phyloP scores from a whole-genome alignment of 331 rosid genomes.

The Acacia concinna region DNA sequence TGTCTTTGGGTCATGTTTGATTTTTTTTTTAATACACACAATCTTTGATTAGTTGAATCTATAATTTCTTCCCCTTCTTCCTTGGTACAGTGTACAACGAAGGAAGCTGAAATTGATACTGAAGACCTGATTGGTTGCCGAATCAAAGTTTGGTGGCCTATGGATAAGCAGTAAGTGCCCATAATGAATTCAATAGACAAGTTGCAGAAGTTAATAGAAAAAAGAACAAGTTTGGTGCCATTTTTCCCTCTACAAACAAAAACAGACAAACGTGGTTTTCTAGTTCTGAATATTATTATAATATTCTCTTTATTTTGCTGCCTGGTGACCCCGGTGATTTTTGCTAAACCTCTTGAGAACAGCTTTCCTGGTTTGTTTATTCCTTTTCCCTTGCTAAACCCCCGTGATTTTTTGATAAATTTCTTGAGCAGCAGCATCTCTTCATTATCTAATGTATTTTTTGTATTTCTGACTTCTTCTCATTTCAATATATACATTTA shows the following conservation, averaged over 20 bases:
- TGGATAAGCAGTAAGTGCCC: conserved; percentile 82
- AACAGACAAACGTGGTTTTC: not conserved
- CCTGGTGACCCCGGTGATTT: not conserved
- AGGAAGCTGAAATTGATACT: conserved; percentile 60
- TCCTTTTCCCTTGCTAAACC: conserved; percentile 1
- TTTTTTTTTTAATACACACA: not conserved
- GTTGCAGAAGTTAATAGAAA: conserved; percentile 24
- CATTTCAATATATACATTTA: conserved; percentile 11
- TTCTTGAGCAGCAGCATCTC: conserved; percentile 2
- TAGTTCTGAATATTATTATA: conserved; percentile 14
- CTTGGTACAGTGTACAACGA: conserved; percentile 59
- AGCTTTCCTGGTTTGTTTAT: conserved; percentile 11
- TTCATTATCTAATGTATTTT: not conserved
- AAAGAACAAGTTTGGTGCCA: conserved; percentile 3
- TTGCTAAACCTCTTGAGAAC: not conserved
- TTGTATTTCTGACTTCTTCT: not conserved
- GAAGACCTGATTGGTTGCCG: conserved; percentile 87
- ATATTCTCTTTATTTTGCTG: not conserved
- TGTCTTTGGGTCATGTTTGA: conserved; percentile 5
- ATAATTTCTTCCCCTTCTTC: conserved; percentile 22
- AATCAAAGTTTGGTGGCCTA: conserved; percentile 99
- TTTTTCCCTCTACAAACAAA: not conserved
- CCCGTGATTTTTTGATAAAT: no score
- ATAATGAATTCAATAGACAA: conserved; percentile 10
- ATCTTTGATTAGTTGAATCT: not conserved